Evolutionary conservation across 1,284 basidiomycete species (phyloP).

Genomic region (Cutaneotrichosporon arboriforme): DNA sequence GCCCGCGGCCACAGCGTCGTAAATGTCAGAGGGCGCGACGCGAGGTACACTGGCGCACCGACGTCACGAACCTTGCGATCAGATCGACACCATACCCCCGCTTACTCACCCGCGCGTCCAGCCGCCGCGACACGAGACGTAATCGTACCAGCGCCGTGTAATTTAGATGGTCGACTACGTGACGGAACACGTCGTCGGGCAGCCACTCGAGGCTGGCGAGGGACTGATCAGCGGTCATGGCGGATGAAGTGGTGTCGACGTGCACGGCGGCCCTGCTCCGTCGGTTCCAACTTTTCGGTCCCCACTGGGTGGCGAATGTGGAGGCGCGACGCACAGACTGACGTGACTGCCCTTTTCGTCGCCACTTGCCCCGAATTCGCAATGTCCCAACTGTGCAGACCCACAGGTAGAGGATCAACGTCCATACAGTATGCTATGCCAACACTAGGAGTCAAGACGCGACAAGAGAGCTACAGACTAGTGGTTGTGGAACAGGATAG

Average conservation of each 20-base stretch:
- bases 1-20: conserved; percentile 21
- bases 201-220: conserved; percentile 26
- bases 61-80: conserved; percentile 25
- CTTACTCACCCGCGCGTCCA: conserved; percentile 27
- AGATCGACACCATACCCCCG: conserved; percentile 2
- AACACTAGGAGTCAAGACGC: not conserved
- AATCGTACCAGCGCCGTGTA: conserved; percentile 21
- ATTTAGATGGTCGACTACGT: conserved; percentile 26
- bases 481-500: too few relatives aligned
- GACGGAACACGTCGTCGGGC: conserved; percentile 36
- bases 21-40: conserved; percentile 23
- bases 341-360: not conserved
- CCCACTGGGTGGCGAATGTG: not conserved
- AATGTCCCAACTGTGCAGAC: not conserved
- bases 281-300: too few relatives aligned
- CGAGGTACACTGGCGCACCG: conserved; percentile 34
- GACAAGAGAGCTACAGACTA: not conserved
- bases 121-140: conserved; percentile 8
- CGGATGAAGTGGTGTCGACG: too few relatives aligned
- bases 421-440: conserved; percentile 1
- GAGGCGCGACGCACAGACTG: conserved; percentile 2
- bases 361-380: not conserved
- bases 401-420: too few relatives aligned
- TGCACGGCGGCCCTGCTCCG: too few relatives aligned
- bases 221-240: not conserved